Base-by-base conservation (phyloP, 352 stramenopile species). In the Pythium plurisporium region DNA sequence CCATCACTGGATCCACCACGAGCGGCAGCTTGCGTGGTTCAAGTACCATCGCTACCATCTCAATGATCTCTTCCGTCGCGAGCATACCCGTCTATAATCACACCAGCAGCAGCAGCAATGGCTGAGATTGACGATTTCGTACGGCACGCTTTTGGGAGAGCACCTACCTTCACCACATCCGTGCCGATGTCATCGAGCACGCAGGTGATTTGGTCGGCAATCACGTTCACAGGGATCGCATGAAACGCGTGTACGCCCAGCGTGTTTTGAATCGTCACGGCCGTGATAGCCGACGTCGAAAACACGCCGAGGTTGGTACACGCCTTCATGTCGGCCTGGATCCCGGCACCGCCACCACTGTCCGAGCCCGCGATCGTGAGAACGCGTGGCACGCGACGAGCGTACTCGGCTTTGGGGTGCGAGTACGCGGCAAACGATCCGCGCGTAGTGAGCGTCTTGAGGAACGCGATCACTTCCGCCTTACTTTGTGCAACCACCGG, bases 1-100 rank as follows among this genome's bases (percentile, higher is more conserved):
- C 89, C 91, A 98, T 97, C 26, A 98, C 91, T 1, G 94, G 92
- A 72, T 98, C 94, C 10, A 97, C 73, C n/a, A 98, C 83, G 5
- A 98, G 65, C 10, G 60, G 61, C 9, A 75, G 34, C 27, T 74
- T 38, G n/a, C 79, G 60, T n/a, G 71, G 17, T 26, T 78, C 55
- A 15, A 96, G 55, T 42, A 81, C 70, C 11, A 56, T 42, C 27
- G 76, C 80, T 26, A 97, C 86, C 55, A 80, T 69, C 14, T 84
- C 53, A 6, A 91, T 87, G 51, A 95, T 79, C 42, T 89, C 84
- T 38, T 78, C 73, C 7, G 75, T 96, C 27, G 83, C 86, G 26
- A 98, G 72, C 91, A 98, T 97, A 1, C 94, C 94, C 22, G 96
- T 93, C 79, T 82, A 42, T 4, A 42, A 23, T 7, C n/a, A n/a